These are phyloP conservation scores for Orbilia oligospora DNA, from an alignment of 2,329 filamentous ascomycete species.

Conservation along the genomic window DNA sequence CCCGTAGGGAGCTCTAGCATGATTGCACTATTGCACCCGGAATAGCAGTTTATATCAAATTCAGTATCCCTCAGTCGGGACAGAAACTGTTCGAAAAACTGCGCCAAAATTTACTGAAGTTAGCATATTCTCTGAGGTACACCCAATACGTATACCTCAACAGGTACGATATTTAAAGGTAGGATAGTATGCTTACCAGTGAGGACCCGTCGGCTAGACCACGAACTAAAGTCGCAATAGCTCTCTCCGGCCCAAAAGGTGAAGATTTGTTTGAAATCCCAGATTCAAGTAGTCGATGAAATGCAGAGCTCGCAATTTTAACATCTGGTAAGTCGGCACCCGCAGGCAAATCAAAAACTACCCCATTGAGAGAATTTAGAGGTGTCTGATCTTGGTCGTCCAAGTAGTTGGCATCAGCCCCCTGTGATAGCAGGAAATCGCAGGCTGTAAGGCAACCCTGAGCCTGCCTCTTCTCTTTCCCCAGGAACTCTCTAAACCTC, in stretches of 20 bases:
- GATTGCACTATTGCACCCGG: conserved; percentile 35
- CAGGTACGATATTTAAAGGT: too few species aligned
- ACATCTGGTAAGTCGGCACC: background rate
- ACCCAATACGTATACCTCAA: too few species aligned
- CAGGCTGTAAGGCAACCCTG: conserved; percentile 23
- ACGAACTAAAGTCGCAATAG: conserved; percentile 15
- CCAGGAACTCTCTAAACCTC: background rate
- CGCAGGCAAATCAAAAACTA: conserved; percentile 8
- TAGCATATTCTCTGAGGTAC: too few species aligned
- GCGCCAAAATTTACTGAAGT: too few species aligned
- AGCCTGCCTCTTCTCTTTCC: background rate
- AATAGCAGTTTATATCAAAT: conserved; percentile 50
- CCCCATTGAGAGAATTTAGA: background rate
- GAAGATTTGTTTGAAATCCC: conserved; percentile 20
- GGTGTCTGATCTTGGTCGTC: conserved; percentile 24
- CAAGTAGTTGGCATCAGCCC: conserved; percentile 30
- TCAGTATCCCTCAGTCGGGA: conserved; percentile 5
- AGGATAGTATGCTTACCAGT: conserved; percentile 10
- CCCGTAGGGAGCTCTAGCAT: conserved; percentile 34
- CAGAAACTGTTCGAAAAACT: conserved; percentile 44
- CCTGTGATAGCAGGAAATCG: conserved; percentile 41
- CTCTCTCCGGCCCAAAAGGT: conserved; percentile 33
- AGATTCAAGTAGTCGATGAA: conserved; percentile 30
- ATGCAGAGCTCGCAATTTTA: conserved; percentile 10
- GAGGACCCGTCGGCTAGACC: conserved; percentile 3